Evolutionary conservation across 331 rosid species (phyloP).

Genomic region (Rosa hybrid): DNA sequence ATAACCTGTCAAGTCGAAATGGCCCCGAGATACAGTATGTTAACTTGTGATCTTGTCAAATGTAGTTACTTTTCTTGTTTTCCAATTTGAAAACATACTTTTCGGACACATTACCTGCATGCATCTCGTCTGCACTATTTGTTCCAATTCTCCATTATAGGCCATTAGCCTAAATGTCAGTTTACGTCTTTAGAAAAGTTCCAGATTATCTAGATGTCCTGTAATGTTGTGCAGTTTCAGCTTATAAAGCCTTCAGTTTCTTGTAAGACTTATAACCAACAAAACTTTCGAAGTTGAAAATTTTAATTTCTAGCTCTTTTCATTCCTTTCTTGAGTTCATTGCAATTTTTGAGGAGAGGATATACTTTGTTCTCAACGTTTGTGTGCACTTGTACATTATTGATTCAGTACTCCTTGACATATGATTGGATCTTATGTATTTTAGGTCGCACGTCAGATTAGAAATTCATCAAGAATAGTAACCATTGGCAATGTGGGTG

Average conservation of each 20-base stretch:
- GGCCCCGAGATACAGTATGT: conserved; percentile 74
- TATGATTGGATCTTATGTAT: neutral
- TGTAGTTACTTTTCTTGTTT: conserved; percentile 12
- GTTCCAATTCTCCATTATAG: neutral
- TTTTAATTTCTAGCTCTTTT: neutral
- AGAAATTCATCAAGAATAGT: neutral
- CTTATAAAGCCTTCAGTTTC: neutral
- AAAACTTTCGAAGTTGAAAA: neutral
- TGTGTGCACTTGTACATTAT: no score
- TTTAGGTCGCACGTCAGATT: neutral
- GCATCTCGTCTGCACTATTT: neutral
- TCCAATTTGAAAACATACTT: neutral
- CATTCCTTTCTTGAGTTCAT: neutral
- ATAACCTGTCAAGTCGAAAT: conserved; percentile 48
- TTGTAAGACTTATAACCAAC: neutral
- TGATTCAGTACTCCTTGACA: neutral
- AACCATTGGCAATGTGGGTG: neutral
- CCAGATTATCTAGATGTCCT: neutral
- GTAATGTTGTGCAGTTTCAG: neutral
- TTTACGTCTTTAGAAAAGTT: neutral
- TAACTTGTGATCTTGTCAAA: conserved; percentile 8
- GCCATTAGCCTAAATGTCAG: neutral
- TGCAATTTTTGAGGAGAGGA: neutral
- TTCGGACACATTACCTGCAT: neutral
- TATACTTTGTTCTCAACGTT: conserved; percentile 1